Evolutionary conservation across 164 flowering plant genomes (phyloP).

Genomic region (Piper betle): DNA sequence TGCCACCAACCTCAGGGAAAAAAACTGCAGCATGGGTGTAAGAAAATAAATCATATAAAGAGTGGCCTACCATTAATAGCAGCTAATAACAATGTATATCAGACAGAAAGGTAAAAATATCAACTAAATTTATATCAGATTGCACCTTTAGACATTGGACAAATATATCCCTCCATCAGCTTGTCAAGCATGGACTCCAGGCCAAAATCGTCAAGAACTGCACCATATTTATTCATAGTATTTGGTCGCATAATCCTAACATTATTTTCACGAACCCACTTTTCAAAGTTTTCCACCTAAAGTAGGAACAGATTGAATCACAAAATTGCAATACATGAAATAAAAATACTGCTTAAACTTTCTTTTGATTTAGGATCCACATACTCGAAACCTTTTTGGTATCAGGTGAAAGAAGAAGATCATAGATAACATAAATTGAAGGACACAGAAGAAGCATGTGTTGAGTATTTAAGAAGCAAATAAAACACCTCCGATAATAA

Average conservation of each 20-base stretch:
- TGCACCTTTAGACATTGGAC: constrained; percentile 74
- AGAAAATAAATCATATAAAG: too few relatives aligned
- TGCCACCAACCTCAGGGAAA: constrained; percentile 87
- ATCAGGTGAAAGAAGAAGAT: background rate
- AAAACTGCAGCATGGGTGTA: constrained; percentile 42
- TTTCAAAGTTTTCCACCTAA: constrained; percentile 83
- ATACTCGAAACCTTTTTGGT: background rate
- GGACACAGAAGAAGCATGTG: background rate
- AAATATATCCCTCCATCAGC: constrained; percentile 63
- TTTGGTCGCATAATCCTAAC: constrained; percentile 87
- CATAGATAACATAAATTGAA: background rate
- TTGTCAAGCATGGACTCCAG: constrained; percentile 79
- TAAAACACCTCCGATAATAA: constrained; percentile 50
- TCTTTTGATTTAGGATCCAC: too few relatives aligned
- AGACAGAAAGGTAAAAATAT: background rate
- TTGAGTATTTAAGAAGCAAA: constrained; percentile 1
- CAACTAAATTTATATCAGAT: background rate
- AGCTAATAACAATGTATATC: background rate
- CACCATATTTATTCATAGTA: constrained; percentile 90
- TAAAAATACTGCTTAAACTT: too few relatives aligned
- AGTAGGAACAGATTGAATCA: constrained; percentile 18
- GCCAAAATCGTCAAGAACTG: constrained; percentile 98
- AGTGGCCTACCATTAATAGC: too few relatives aligned
- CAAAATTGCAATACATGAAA: constrained; percentile 10
- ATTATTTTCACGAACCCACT: constrained; percentile 68